Conservation (phyloP, 169 alveolate species). For the Cryptosporidium canis region DNA sequence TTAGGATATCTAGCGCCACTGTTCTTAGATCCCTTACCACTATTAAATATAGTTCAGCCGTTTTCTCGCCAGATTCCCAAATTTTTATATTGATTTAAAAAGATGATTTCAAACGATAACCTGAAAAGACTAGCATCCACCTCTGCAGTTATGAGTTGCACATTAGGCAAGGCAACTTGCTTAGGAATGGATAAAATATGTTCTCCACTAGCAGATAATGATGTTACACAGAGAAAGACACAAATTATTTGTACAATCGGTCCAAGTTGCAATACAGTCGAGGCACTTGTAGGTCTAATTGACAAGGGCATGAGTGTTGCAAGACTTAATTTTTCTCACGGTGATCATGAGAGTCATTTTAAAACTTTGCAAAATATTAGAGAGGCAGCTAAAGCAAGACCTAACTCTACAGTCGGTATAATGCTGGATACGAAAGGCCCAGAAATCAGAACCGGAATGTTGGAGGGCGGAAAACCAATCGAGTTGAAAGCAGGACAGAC, state of each 20-base stretch:
- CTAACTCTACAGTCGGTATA: slow-evolving; percentile 91
- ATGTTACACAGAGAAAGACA: slow-evolving; percentile 85
- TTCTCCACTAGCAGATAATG: slow-evolving; percentile 60
- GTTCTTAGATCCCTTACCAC: not conserved
- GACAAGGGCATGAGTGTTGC: slow-evolving; percentile 97
- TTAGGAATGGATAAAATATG: slow-evolving; percentile 67
- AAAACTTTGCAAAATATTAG: slow-evolving; percentile 86
- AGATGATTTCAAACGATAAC: slow-evolving; percentile 46
- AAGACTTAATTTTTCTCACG: slow-evolving; percentile 98
- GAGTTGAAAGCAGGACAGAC: slow-evolving; percentile 90
- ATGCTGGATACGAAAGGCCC: slow-evolving; percentile 99
- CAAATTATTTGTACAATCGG: slow-evolving; percentile 98
- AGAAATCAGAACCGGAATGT: slow-evolving; percentile 97
- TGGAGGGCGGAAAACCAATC: slow-evolving; percentile 89
- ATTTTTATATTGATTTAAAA: not conserved
- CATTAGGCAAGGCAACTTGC: slow-evolving; percentile 67
- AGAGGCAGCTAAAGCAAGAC: slow-evolving; percentile 93
- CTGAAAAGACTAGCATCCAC: slow-evolving; percentile 66
- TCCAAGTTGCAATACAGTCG: slow-evolving; percentile 93
- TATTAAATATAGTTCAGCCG: not conserved
- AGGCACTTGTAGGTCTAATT: slow-evolving; percentile 90
- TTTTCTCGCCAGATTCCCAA: not conserved
- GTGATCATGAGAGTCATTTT: slow-evolving; percentile 94
- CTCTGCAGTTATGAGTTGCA: slow-evolving; percentile 69
- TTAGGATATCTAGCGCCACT: slow-evolving; percentile 21